Conservation (phyloP, 2,329 filamentous ascomycete species). For the Ciborinia camelliae region DNA sequence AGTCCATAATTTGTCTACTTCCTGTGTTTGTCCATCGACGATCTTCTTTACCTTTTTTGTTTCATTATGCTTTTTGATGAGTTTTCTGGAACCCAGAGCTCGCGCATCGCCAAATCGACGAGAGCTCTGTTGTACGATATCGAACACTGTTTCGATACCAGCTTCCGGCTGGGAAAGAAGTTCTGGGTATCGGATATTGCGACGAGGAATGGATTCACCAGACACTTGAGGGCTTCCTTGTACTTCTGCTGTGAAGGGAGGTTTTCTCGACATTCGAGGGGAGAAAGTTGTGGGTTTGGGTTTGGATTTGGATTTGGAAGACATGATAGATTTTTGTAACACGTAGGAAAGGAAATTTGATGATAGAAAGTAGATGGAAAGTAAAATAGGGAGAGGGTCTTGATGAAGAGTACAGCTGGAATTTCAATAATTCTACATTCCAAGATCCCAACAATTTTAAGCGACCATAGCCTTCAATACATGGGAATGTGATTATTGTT, state of each 20-base stretch:
- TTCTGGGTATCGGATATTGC: slow-evolving; percentile 54
- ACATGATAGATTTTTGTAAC: slow-evolving; percentile 2
- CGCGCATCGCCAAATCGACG: slow-evolving; percentile 63
- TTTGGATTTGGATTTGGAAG: neutral
- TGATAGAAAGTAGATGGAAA: neutral
- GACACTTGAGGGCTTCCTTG: slow-evolving; percentile 52
- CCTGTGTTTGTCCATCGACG: slow-evolving; percentile 72
- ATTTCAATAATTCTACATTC: slow-evolving; percentile 7
- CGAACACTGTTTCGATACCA: slow-evolving; percentile 65
- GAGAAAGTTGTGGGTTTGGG: slow-evolving; percentile 12
- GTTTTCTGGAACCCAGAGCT: slow-evolving; percentile 65
- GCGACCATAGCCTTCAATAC: neutral
- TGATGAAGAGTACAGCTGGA: neutral
- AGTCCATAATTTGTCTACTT: slow-evolving; percentile 84
- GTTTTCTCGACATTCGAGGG: slow-evolving; percentile 38
- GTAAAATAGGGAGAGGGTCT: neutral
- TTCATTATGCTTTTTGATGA: slow-evolving; percentile 75
- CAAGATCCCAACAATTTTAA: neutral
- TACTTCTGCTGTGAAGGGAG: slow-evolving; percentile 59
- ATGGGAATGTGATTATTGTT: neutral
- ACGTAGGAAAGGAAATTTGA: neutral
- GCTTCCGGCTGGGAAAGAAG: slow-evolving; percentile 7
- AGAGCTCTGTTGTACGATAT: slow-evolving; percentile 67
- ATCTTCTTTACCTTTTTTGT: slow-evolving; percentile 89
- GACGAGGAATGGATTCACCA: slow-evolving; percentile 64